A percentile compares a stretch with the other conserved stretches of the same genome.
phyloP scores from a whole-genome alignment of 768 basidiomycete genomes.

The Termitomyces eurrhizus region DNA sequence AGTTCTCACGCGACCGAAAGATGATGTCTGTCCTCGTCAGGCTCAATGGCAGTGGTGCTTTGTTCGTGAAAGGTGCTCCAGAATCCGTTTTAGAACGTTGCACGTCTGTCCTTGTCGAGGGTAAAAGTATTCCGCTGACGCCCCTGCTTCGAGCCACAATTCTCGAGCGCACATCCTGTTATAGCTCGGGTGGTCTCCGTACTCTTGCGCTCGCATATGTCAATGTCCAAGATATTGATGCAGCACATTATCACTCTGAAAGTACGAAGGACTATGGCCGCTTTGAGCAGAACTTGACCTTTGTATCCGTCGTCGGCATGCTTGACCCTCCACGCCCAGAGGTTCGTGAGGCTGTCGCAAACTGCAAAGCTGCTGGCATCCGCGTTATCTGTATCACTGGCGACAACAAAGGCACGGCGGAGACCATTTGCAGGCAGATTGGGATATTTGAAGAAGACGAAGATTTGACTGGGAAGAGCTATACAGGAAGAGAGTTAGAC shows the following conservation, averaged over 20 bases:
- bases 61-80: constrained; percentile 95
- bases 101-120: constrained; percentile 64
- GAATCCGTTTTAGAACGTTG: constrained; percentile 93
- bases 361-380: constrained; percentile 91
- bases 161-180: constrained; percentile 61
- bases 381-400: constrained; percentile 97
- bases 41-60: constrained; percentile 61
- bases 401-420: constrained; percentile 96
- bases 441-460: constrained; percentile 88
- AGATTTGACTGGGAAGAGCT: constrained; percentile 91
- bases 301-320: constrained; percentile 97
- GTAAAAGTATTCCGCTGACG: constrained; percentile 62
- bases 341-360: constrained; percentile 80
- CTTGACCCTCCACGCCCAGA: constrained; percentile 96
- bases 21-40: constrained; percentile 97
- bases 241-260: constrained; percentile 77
- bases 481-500: constrained; percentile 91
- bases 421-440: constrained; percentile 95
- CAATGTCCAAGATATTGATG: constrained; percentile 71
- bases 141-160: constrained; percentile 54
- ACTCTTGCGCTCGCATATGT: constrained; percentile 90
- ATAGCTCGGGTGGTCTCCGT: constrained; percentile 80
- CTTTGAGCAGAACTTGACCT: constrained; percentile 90
- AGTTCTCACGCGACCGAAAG: constrained; percentile 97
- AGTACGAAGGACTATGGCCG: constrained; percentile 78